Evolutionary conservation across 2,329 filamentous ascomycete genomes (phyloP).

Genomic region (Dothideomycetes sp.): DNA sequence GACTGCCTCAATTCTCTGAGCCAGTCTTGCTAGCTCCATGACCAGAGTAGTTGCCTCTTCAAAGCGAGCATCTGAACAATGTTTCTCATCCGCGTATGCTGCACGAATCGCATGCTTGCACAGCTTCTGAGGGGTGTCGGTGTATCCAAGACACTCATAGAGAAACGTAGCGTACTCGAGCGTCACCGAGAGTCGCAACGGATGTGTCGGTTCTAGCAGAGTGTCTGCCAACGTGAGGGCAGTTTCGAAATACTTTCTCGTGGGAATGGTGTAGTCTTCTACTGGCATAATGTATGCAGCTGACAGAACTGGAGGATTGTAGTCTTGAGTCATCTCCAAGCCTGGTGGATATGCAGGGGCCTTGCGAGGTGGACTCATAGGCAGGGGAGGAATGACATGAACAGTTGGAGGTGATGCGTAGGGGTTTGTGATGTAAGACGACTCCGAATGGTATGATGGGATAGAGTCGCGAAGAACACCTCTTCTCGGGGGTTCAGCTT

Average conservation of each 20-base stretch:
- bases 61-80: constrained; percentile 93
- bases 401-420: constrained; percentile 36
- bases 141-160: constrained; percentile 84
- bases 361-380: constrained; percentile 19
- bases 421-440: constrained; percentile 43
- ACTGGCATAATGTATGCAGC: constrained; percentile 67
- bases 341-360: constrained; percentile 34
- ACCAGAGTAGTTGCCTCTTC: constrained; percentile 84
- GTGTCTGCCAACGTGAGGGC: constrained; percentile 65
- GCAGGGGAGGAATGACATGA: constrained; percentile 21
- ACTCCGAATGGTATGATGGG: constrained; percentile 28
- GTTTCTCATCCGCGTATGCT: constrained; percentile 83
- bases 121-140: constrained; percentile 62
- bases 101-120: constrained; percentile 79
- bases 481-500: background rate
- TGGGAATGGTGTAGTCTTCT: constrained; percentile 72
- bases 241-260: constrained; percentile 70
- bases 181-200: constrained; percentile 78
- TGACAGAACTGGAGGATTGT: constrained; percentile 33
- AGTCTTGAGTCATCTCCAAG: constrained; percentile 22
- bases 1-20: constrained; percentile 55
- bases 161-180: constrained; percentile 89
- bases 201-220: constrained; percentile 78
- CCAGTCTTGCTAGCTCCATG: constrained; percentile 76
- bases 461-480: background rate